Evolutionary conservation across 164 flowering plant species (phyloP).

Genomic region (Vitis labrusca): DNA sequence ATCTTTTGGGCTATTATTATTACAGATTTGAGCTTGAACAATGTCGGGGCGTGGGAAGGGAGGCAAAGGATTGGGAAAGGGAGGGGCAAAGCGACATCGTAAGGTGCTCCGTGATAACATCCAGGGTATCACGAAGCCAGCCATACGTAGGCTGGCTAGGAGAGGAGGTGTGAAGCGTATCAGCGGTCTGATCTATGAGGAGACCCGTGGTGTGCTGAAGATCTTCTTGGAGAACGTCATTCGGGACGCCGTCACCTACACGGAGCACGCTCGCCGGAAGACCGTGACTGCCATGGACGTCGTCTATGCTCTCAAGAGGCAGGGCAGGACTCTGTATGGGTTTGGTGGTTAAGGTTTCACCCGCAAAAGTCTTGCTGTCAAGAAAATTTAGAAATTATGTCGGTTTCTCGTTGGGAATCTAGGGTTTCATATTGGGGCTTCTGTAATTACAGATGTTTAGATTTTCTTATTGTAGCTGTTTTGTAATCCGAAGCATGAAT

Average conservation of each 20-base stretch:
- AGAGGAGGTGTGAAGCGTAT: conserved; percentile 41
- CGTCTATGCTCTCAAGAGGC: conserved; percentile 41
- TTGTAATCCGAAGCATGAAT: too few relatives aligned
- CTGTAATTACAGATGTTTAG: background rate
- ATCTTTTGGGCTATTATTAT: background rate
- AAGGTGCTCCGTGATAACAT: conserved; percentile 39
- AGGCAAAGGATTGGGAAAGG: conserved; percentile 41
- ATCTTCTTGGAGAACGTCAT: conserved; percentile 39
- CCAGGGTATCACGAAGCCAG: conserved; percentile 40
- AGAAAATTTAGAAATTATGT: conserved; percentile 10
- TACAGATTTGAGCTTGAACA: background rate
- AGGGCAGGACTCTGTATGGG: conserved; percentile 39
- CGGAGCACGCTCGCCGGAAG: conserved; percentile 36
- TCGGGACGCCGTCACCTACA: conserved; percentile 33
- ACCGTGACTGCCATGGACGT: conserved; percentile 46
- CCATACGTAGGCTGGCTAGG: conserved; percentile 33
- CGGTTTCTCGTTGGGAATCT: background rate
- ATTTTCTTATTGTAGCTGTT: too few relatives aligned
- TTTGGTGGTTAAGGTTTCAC: conserved; percentile 27
- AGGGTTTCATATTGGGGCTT: background rate
- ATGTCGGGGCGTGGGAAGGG: conserved; percentile 41
- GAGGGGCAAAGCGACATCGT: conserved; percentile 39
- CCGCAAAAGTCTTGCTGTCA: conserved; percentile 28
- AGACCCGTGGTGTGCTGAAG: conserved; percentile 36
- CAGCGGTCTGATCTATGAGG: conserved; percentile 40